Evolutionary conservation across 352 stramenopile genomes (phyloP).

Genomic region (Globisporangium viniferum): DNA sequence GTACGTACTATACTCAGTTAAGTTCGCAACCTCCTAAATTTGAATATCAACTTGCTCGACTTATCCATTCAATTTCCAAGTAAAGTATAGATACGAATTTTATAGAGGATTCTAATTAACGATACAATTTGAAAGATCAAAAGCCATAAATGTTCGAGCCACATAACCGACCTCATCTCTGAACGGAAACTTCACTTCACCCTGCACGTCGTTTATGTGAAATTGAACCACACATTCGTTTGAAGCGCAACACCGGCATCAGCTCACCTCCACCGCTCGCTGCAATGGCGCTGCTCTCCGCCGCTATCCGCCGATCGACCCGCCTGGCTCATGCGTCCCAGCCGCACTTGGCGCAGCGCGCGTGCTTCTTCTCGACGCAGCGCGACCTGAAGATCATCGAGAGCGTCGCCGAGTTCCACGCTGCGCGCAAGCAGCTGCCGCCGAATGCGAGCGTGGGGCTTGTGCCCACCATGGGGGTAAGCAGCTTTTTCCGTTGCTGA

Average conservation of each 20-base stretch:
- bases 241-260: background rate
- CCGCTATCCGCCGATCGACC: background rate
- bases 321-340: background rate
- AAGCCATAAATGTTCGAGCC: too few relatives aligned
- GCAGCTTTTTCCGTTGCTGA: background rate
- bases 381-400: conserved; percentile 33
- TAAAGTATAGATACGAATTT: too few relatives aligned
- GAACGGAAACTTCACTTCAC: too few relatives aligned
- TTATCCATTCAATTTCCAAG: too few relatives aligned
- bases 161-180: too few relatives aligned
- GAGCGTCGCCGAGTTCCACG: conserved; percentile 50
- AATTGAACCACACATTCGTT: background rate
- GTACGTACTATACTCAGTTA: too few relatives aligned
- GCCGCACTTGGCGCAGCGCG: background rate
- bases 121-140: too few relatives aligned
- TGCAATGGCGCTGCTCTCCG: conserved; percentile 1
- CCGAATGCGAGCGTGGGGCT: conserved; percentile 88
- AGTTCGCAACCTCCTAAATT: too few relatives aligned
- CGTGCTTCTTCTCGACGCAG: conserved; percentile 11
- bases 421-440: conserved; percentile 44
- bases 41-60: too few relatives aligned
- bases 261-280: background rate
- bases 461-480: conserved; percentile 98
- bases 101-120: too few relatives aligned
- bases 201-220: background rate